Percentiles rank a stretch among this genome's conserved stretches.
phyloP scores from a whole-genome alignment of 257 asterid genomes.

The Primulina huaijiensis region DNA sequence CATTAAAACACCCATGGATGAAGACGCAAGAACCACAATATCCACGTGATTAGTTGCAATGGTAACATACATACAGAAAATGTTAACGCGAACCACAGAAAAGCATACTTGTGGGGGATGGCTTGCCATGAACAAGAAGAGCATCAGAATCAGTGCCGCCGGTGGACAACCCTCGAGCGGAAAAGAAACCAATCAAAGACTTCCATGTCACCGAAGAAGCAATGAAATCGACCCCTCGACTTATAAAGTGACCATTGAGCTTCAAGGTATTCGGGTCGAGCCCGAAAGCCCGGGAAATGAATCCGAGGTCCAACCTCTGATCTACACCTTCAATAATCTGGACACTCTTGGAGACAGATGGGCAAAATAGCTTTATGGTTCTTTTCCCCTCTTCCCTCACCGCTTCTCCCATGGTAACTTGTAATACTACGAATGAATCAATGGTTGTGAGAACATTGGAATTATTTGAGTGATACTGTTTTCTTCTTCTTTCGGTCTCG shows the following conservation, averaged over 20 bases:
- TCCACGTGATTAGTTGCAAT: too few relatives aligned
- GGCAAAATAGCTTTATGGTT: slow-evolving; percentile 49
- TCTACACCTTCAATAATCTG: slow-evolving; percentile 50
- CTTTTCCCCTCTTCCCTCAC: slow-evolving; percentile 34
- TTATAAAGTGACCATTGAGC: slow-evolving; percentile 83
- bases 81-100: too few relatives aligned
- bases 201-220: slow-evolving; percentile 92
- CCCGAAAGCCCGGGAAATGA: slow-evolving; percentile 65
- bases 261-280: slow-evolving; percentile 63
- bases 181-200: slow-evolving; percentile 74
- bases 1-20: too few relatives aligned
- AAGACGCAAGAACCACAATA: too few relatives aligned
- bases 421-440: neutral
- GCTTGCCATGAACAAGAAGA: slow-evolving; percentile 63
- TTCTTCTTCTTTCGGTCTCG: too few relatives aligned
- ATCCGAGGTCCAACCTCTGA: slow-evolving; percentile 72
- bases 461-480: too few relatives aligned
- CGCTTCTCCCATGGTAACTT: slow-evolving; percentile 26
- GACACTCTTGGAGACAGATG: slow-evolving; percentile 41
- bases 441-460: too few relatives aligned
- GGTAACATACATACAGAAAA: too few relatives aligned
- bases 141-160: slow-evolving; percentile 55
- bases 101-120: slow-evolving; percentile 56
- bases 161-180: slow-evolving; percentile 64
- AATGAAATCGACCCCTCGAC: slow-evolving; percentile 66